Percentiles rank a stretch among this genome's conserved stretches.
Conservation (phyloP, 2,329 filamentous ascomycete genomes). For the Aaosphaeria arxii region DNA sequence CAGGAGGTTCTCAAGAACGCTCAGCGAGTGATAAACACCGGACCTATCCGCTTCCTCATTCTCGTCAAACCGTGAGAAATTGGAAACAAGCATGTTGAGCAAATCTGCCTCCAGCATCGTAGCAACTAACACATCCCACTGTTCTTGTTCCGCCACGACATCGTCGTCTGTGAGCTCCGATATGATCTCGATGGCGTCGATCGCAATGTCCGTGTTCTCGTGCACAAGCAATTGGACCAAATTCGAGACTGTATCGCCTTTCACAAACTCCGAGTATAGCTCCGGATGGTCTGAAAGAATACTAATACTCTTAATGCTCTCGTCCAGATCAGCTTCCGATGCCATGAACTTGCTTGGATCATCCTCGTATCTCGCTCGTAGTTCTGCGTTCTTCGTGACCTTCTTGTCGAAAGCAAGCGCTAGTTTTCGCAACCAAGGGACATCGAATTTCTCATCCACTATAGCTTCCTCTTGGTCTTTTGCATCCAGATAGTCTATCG, state of each 20-base stretch:
- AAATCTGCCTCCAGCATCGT: constrained; percentile 64
- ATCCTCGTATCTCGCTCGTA: constrained; percentile 79
- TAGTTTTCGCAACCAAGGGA: constrained; percentile 76
- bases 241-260: constrained; percentile 68
- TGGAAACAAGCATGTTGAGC: constrained; percentile 70
- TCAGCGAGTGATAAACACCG: constrained; percentile 82
- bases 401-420: constrained; percentile 84
- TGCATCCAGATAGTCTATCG: constrained; percentile 83
- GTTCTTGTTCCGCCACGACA: constrained; percentile 72
- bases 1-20: constrained; percentile 80
- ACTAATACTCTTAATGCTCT: constrained; percentile 80
- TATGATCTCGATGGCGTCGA: constrained; percentile 84
- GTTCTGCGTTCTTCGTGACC: constrained; percentile 85
- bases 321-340: constrained; percentile 85
- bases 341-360: constrained; percentile 80
- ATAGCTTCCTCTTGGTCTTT: constrained; percentile 54
- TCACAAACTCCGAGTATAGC: constrained; percentile 77
- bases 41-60: constrained; percentile 67
- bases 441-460: constrained; percentile 74
- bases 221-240: constrained; percentile 82
- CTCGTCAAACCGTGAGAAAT: constrained; percentile 78
- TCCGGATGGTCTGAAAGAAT: constrained; percentile 84
- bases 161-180: constrained; percentile 93
- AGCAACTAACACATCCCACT: constrained; percentile 75
- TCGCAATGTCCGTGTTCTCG: constrained; percentile 96